phyloP scores from a whole-genome alignment of 2,329 filamentous ascomycete species.

The Monosporascus sp. region DNA sequence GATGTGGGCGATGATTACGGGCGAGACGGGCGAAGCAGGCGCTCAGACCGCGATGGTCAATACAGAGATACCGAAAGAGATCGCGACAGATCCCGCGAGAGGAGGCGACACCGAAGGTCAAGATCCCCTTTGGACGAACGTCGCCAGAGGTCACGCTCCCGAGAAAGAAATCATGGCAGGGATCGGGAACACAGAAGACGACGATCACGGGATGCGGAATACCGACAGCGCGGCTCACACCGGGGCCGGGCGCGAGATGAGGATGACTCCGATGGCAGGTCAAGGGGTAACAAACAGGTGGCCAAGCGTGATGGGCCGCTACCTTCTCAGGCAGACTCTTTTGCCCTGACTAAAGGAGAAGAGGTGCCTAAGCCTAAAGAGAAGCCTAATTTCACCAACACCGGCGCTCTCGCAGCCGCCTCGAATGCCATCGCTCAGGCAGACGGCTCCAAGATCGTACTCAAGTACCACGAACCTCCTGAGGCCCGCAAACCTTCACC shows the following conservation, averaged over 20 bases:
- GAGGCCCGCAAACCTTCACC: constrained; percentile 84
- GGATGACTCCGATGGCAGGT: constrained; percentile 6
- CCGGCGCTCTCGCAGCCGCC: constrained; percentile 79
- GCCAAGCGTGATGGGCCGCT: constrained; percentile 43
- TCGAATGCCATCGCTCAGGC: constrained; percentile 72
- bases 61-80: constrained; percentile 7
- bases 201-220: constrained; percentile 28
- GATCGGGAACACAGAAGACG: constrained; percentile 21
- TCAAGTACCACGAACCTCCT: constrained; percentile 94
- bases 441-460: constrained; percentile 67
- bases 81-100: constrained; percentile 14
- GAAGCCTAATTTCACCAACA: constrained; percentile 78
- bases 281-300: constrained; percentile 20
- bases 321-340: constrained; percentile 55
- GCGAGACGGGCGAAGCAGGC: constrained; percentile 12
- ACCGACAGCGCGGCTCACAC: constrained; percentile 18
- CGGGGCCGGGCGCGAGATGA: constrained; percentile 16
- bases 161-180: constrained; percentile 20
- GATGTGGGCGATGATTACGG: constrained; percentile 13
- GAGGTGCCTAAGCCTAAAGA: constrained; percentile 62
- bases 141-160: constrained; percentile 13
- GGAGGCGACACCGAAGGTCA: constrained; percentile 18
- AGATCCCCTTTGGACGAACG: constrained; percentile 20
- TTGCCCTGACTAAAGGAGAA: constrained; percentile 48
- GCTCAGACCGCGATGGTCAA: constrained; percentile 11